Percentiles rank a stretch among this genome's conserved stretches.
Conservation (phyloP, 345 rosid species). For the Salix suchowensis region DNA sequence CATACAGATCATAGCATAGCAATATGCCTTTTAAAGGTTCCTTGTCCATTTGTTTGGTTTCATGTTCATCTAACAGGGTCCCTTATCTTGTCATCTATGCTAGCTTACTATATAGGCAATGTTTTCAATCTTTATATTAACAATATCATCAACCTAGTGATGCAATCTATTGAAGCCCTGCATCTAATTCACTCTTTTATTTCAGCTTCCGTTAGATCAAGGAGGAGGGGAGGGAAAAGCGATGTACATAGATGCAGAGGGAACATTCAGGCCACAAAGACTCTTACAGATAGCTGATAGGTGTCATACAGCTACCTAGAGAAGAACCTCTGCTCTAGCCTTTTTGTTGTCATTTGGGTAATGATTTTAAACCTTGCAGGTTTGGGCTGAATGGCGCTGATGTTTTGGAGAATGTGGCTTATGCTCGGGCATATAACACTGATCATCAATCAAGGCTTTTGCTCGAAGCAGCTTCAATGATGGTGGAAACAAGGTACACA, state of each 20-base stretch:
- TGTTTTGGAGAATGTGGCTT: conserved; percentile 95
- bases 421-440: conserved; percentile 96
- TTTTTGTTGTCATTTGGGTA: conserved; percentile 3
- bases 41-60: not conserved
- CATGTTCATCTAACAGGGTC: not conserved
- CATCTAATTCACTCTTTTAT: conserved; percentile 11
- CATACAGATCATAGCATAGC: not conserved
- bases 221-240: conserved; percentile 99
- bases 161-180: not conserved
- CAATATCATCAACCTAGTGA: not conserved
- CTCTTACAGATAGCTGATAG: conserved; percentile 91
- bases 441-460: conserved; percentile 96
- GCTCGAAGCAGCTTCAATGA: conserved; percentile 99
- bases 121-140: not conserved
- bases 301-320: conserved; percentile 27
- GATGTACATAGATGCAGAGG: conserved; percentile 98
- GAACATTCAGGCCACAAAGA: conserved; percentile 94
- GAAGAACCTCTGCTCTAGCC: conserved; percentile 7
- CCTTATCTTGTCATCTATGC: not conserved
- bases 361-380: conserved; percentile 38
- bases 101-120: not conserved
- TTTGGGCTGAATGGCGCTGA: conserved; percentile 91
- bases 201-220: conserved; percentile 96
- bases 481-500: conserved; percentile 85
- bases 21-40: not conserved